Base-by-base conservation (phyloP, 2,329 filamentous ascomycete species). In the Exophiala lecanii-corni region DNA sequence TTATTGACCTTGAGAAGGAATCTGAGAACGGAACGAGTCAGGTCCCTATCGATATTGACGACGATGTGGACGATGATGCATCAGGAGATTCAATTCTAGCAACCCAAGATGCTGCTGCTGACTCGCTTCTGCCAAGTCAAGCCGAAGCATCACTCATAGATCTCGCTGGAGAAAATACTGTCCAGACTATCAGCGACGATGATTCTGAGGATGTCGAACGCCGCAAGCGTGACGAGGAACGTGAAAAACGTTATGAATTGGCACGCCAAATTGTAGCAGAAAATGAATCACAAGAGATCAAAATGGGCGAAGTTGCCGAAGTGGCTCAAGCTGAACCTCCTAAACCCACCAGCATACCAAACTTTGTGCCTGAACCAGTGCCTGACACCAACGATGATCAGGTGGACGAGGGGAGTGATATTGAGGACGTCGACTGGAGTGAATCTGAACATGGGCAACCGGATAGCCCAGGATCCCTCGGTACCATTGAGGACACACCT, bases 281-380 rank as follows among this genome's bases (percentile, higher is more conserved):
- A 17, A 49, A 53, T 18, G 39, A 46, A 16, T 17, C 21, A 9
- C 43, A 54, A 28, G 43, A 45, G 9, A 36, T 63, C 12, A 59
- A 51, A 15, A 68, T 72, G 62, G 66, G 63, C 23, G 66, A 73
- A 53, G 45, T 72, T 13, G 68, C 67, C 16, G 68, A 74, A 20
- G 62, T 63, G 40, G 56, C 65, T 3, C 58, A 62, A 50, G 66
- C 64, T 26, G 62, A 68, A 36, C 69, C 71, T 5, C 66, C 68
- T 9, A 55, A 38, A 4, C 50, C 48, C 10, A 43, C 55, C 17
- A 32, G 46, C n/a, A 38, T 42, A 16, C 41, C 54, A n/a, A 38
- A 51, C n/a, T 36, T 30, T 33, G 31, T 43, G 26, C 50, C 44
- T 26, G 13, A 43, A 12, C 44, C 45, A n/a, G 39, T 48, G 10